Base-by-base conservation (phyloP, 2,329 filamentous ascomycete species). In the Aureobasidium sp. region DNA sequence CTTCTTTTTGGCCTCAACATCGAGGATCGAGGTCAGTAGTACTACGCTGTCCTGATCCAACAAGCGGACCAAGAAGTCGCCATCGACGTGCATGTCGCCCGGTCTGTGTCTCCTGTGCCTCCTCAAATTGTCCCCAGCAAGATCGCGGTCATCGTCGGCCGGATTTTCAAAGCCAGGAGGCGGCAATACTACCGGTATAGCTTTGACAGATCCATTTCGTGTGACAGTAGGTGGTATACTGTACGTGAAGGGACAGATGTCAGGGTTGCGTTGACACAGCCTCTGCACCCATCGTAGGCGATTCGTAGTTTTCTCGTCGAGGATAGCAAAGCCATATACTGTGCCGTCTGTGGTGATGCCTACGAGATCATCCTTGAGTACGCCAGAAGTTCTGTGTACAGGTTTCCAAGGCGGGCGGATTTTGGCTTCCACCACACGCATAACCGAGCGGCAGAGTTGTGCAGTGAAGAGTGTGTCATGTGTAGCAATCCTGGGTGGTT, bases 231-330 rank as follows among this genome's bases (percentile, higher is more conserved):
- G 37, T 3, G 37, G 26, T 34, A 24, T 44, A 27, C 9, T 34
- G 29, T n/a, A 37, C 6, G 50, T 51, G 46, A 71, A 26, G 8
- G 71, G 67, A n/a, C 68, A 69, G 8, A 73, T 66, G 37, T 70
- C 67, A 29, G 74, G 68, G 36, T 65, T 69, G 65, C 73, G 70
- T 50, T 72, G 68, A 57, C 71, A 68, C 52, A 95, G 71, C 63
- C 88, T 87, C 69, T 95, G 87, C 1, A 97, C 71, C 65, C 93
- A 85, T 63, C 82, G 81, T 5, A 97, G 78, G 4, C 96, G 78
- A 7, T 81, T 80, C 84, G 87, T 89, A 8, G 87, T 81, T 2
- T 82, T 74, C 20, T 81, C 69, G 10, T 80, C 77, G 0, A 97
- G 75, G 15, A 92, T 75, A 0, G 82, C 82, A 67, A 97, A 87